phyloP scores from a whole-genome alignment of 2,329 filamentous ascomycete species.

The Alternaria sp. region DNA sequence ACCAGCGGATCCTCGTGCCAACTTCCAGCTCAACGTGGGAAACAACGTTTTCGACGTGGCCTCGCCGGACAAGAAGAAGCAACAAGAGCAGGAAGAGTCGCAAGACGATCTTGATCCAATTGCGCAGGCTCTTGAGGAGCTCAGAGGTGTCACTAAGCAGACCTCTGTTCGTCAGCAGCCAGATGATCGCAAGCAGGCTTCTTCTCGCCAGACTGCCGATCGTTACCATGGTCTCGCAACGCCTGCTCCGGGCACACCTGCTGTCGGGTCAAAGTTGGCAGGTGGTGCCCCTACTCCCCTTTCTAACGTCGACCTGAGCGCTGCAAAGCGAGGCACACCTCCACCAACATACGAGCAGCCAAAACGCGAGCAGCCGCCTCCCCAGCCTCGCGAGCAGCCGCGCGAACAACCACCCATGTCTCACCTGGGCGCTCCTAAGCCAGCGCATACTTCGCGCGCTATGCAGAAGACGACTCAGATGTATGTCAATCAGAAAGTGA shows the following conservation, averaged over 20 bases:
- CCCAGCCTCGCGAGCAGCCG: not conserved
- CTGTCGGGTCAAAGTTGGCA: conserved; percentile 46
- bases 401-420: conserved; percentile 63
- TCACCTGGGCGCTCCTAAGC: conserved; percentile 84
- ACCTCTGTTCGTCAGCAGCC: conserved; percentile 81
- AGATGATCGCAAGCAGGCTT: conserved; percentile 76
- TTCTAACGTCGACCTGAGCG: conserved; percentile 54
- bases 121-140: conserved; percentile 86
- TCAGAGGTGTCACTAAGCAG: conserved; percentile 87
- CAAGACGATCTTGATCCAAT: conserved; percentile 82
- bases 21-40: conserved; percentile 90
- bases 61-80: conserved; percentile 68
- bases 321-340: conserved; percentile 74
- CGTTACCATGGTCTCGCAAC: conserved; percentile 92
- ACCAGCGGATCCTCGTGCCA: conserved; percentile 89
- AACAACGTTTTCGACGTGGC: conserved; percentile 96
- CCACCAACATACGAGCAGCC: conserved; percentile 82
- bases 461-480: conserved; percentile 96
- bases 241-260: conserved; percentile 62
- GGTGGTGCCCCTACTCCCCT: conserved; percentile 55
- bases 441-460: conserved; percentile 88
- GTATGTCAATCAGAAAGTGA: conserved; percentile 82
- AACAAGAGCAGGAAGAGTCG: conserved; percentile 49
- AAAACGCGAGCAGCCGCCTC: conserved; percentile 43
- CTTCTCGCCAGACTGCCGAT: conserved; percentile 88